Evolutionary conservation across 2,329 filamentous ascomycete species (phyloP), one percentile per base, ranked within the genome.

Genomic region (Arachnomyces sp.): DNA sequence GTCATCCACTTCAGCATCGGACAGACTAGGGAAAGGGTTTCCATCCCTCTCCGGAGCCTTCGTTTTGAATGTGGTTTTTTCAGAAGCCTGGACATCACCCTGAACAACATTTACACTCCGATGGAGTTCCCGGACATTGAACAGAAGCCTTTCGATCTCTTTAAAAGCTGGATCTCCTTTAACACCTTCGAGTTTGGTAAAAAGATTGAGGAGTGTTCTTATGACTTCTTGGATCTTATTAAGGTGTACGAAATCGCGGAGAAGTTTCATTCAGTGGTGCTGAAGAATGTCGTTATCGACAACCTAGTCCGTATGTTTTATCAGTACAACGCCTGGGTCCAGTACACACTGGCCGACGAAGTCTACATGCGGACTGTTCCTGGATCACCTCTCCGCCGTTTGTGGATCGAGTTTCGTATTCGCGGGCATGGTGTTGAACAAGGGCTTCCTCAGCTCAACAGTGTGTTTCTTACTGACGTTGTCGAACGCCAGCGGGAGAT

Each of bases 401-500:
- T 43, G 14, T 43, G 36, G 36, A 15, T 43, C 8, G 21, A 16
- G 11, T 21, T 43, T 11, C 28, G 29, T 11, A 13, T 35, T 3
- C 16, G 37, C 8, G 36, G 40, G 8, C 16, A 43, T 6, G 12
- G 7, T 11, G 31, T 34, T 7, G 36, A 25, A 25, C 21, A 25
- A 25, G 21, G 21, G 9, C 5, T 9, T 25, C 21, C 21, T 5
- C 5, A 25, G 5, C 5, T 25, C 21, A 25, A 25, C 21, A 25
- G 21, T 25, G 9, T 9, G 2, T 35, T 43, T 18, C 28, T 43
- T 15, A 36, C 30, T 7, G 40, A 39, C 6, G 7, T 43, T 14
- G 32, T 29, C 13, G 14, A 4, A 7, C 18, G 7, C 18, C 40
- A 43, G 30, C 31, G 28, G 25, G 13, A 7, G n/a, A 8, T 43